These are phyloP conservation scores for Helotiales sp. DNA, from an alignment of 2,329 filamentous ascomycete genomes.

Conservation along the genomic window DNA sequence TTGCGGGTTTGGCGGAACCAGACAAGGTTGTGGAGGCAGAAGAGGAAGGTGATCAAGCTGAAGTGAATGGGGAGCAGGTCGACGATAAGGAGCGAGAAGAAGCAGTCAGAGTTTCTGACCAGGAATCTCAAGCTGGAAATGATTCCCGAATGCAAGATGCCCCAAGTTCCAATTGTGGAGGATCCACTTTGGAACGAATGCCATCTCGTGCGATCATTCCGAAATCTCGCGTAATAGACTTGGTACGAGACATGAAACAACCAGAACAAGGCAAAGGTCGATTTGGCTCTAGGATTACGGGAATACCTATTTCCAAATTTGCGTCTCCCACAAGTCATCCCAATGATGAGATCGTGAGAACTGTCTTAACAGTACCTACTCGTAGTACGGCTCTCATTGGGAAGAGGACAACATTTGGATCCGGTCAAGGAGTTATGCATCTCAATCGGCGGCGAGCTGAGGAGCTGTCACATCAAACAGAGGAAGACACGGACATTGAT, in stretches of 20 bases:
- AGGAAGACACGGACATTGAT: conserved; percentile 18
- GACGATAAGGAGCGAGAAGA: conserved; percentile 1
- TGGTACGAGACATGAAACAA: background rate
- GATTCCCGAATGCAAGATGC: conserved; percentile 62
- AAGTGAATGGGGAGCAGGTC: conserved; percentile 30
- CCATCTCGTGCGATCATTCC: background rate
- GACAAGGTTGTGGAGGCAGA: conserved; percentile 18
- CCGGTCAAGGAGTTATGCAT: background rate
- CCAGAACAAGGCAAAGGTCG: background rate
- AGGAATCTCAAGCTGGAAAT: conserved; percentile 62
- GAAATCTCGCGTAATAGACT: background rate
- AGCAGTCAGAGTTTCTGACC: conserved; percentile 52
- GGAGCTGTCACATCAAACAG: background rate
- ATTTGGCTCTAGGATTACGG: background rate
- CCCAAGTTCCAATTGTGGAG: conserved; percentile 53
- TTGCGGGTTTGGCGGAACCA: conserved; percentile 46
- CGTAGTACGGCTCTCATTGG: conserved; percentile 1
- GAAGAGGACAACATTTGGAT: conserved; percentile 19
- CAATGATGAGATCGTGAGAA: conserved; percentile 31
- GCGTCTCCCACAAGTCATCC: background rate
- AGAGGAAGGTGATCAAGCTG: background rate
- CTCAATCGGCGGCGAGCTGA: background rate
- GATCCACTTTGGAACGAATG: background rate
- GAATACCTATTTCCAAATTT: background rate
- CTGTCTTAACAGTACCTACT: conserved; percentile 29